Percentiles rank a stretch among this genome's conserved stretches.
These are phyloP conservation scores for Globisporangium alternatum DNA, from an alignment of 352 stramenopile species.

Conservation along the genomic window DNA sequence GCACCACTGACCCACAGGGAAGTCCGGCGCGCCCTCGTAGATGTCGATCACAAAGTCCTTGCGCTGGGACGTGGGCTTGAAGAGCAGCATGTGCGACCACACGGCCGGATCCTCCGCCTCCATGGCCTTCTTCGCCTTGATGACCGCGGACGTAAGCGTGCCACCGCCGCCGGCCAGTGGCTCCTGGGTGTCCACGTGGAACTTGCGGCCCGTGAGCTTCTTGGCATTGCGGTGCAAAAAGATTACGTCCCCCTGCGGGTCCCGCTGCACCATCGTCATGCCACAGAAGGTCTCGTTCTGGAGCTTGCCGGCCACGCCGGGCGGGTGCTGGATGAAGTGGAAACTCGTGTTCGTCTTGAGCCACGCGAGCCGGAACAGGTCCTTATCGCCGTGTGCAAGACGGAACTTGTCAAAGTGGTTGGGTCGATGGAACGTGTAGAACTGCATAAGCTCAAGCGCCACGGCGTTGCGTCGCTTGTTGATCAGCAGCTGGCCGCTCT, in stretches of 20 bases:
- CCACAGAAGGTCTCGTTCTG: conserved; percentile 45
- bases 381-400: conserved; percentile 51
- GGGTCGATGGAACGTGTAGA: conserved; percentile 47
- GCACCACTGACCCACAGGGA: conserved; percentile 49
- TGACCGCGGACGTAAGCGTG: background rate
- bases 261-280: conserved; percentile 47
- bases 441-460: conserved; percentile 31
- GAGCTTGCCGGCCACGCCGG: conserved; percentile 34
- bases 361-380: conserved; percentile 59
- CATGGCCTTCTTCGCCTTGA: conserved; percentile 4
- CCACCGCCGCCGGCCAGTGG: too few relatives aligned
- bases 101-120: conserved; percentile 42
- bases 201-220: conserved; percentile 35
- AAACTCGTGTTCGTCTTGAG: conserved; percentile 43
- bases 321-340: conserved; percentile 49
- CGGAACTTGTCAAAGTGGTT: conserved; percentile 40
- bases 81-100: conserved; percentile 66
- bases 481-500: conserved; percentile 60
- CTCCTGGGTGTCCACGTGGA: conserved; percentile 5
- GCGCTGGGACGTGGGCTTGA: conserved; percentile 43
- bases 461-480: conserved; percentile 32
- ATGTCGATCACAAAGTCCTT: conserved; percentile 55
- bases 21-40: conserved; percentile 29
- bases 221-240: conserved; percentile 55
- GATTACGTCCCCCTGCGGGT: conserved; percentile 27